phyloP scores from a whole-genome alignment of 2,329 filamentous ascomycete species.

The Claviceps spartinae region DNA sequence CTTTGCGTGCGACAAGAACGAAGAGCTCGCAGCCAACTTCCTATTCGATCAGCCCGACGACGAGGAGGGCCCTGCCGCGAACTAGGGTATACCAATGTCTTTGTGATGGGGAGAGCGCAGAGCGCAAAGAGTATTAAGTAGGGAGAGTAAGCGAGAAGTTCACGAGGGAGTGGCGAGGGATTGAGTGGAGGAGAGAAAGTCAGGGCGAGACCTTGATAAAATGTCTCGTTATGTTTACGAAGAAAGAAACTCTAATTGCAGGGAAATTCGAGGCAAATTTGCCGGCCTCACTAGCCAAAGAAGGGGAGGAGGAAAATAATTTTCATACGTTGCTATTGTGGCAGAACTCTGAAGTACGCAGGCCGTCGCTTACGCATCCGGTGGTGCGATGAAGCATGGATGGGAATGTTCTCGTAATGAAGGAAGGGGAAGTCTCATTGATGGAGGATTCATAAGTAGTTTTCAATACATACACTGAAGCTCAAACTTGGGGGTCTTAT shows the following conservation, averaged over 20 bases:
- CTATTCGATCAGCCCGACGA: constrained; percentile 95
- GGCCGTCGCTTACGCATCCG: too few relatives aligned
- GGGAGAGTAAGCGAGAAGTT: neutral
- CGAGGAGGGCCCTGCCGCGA: constrained; percentile 40
- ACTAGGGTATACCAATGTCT: constrained; percentile 18
- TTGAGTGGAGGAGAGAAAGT: too few relatives aligned
- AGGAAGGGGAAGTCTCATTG: too few relatives aligned
- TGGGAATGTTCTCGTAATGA: too few relatives aligned
- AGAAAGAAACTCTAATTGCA: constrained; percentile 1
- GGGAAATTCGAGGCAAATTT: neutral
- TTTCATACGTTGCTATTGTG: neutral
- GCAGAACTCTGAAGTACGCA: neutral
- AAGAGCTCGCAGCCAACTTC: constrained; percentile 95
- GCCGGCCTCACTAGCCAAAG: neutral
- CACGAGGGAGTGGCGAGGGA: too few relatives aligned
- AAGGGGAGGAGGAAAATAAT: neutral
- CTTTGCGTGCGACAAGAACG: constrained; percentile 98
- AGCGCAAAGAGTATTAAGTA: neutral
- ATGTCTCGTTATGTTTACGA: constrained; percentile 4
- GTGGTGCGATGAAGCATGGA: too few relatives aligned
- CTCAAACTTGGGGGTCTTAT: too few relatives aligned
- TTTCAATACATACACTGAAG: too few relatives aligned
- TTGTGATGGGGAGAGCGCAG: neutral
- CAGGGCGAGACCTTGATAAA: neutral
- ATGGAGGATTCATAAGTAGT: too few relatives aligned